Evolutionary conservation across 2,329 filamentous ascomycete genomes (phyloP), one percentile per base, ranked within the genome.

Genomic region (Chaetomium strumarium): DNA sequence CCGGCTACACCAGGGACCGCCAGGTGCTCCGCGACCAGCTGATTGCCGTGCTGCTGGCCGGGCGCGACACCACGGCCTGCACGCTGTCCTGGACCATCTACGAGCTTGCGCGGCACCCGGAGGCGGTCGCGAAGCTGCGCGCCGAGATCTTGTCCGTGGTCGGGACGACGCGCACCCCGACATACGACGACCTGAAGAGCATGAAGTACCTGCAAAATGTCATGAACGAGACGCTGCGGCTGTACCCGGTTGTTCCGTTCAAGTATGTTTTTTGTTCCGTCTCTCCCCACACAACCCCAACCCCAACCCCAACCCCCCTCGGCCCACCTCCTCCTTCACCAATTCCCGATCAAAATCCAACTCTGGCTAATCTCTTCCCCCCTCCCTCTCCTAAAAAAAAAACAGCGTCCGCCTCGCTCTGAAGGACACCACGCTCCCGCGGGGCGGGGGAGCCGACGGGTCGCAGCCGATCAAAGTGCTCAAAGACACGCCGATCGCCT

Each of bases 21-120:
- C 79, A 76, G 49, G 79, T 90, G 4, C 78, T 96, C 13, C 87
- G 90, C 33, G 90, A 96, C 69, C 90, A 96, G 68, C 75, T 96
- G 44, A 79, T 93, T 14, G 84, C 86, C 41, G 80, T 96, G 11
- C 79, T 96, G 2, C 79, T 96, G 14, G 91, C 91, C 1, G 90
- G 89, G 12, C 80, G 88, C 37, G 91, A 96, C 68, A 96, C 91
- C 13, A 96, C 91, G 0, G 90, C 90, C 30, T 81, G 78, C 14
- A 90, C 88, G 0, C 76, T 96, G 0, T 86, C 84, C 0, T 96
- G 90, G 85, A 76, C 81, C 34, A 76, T 96, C 54, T 95, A 93
- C 68, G 89, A 96, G 68, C 77, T 96, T 2, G 80, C 84, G 36
- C 81, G 83, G 14, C 77, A 88, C 59, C 89, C 90, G 0, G 72